Evolutionary conservation across 345 rosid species (phyloP), one percentile per base, ranked within the genome.

Genomic region (Psidium guajava): DNA sequence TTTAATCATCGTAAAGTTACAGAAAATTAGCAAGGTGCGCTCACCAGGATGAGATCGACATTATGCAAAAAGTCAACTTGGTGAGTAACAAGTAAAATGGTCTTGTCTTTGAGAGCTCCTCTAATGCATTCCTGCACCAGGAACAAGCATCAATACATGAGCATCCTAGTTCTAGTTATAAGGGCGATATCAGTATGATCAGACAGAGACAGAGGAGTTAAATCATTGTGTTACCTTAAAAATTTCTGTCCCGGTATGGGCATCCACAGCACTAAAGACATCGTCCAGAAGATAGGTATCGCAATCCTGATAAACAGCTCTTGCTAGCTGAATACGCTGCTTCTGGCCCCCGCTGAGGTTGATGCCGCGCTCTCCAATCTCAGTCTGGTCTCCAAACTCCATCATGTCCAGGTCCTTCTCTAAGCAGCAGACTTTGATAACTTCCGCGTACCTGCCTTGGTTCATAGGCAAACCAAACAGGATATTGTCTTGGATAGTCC

Each of bases 281-380:
- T 97, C 99, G 86, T 97, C 99, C 9, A 97, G 96, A 87, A 97
- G 94, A 87, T 95, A 97, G 52, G 93, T 93, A 86, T 97, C 99
- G 82, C 89, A 89, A 85, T 97, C 98, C 87, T 95, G 98, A 87
- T 95, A 97, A 59, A 95, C 98, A 3, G 98, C 98, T 77, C 98
- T 91, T 14, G 99, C 99, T 6, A 97, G 97, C 84, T 97, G 99
- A 83, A 97, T 91, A 80, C 99, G 91, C 90, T 97, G 99, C 90
- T 97, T 97, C 92, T 97, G 99, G 20, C 99, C 98, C 11, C 99
- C 99, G 32, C 99, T 97, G 83, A 95, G 98, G 90, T 97, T 95
- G 88, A 97, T 97, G 58, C 99, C 98, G 0, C 98, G 95, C 89
- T 97, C 99, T 61, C 99, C 99, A 24, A 97, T 97, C 90, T 95